These are phyloP conservation scores for Ramularia collo-cygni DNA, from an alignment of 2,329 filamentous ascomycete species.

Conservation along the genomic window DNA sequence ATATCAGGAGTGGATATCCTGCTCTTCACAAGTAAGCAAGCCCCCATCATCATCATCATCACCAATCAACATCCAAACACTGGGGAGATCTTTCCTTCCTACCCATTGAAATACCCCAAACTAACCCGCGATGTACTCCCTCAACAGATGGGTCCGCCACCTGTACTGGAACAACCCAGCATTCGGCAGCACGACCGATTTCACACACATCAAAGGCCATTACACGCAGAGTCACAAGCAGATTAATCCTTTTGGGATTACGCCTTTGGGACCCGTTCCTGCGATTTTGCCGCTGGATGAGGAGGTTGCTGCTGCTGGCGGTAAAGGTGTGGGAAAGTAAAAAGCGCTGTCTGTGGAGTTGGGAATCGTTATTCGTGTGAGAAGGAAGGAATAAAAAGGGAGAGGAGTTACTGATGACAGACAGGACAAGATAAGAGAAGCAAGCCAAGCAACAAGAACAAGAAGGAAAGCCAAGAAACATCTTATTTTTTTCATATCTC, in stretches of 20 bases:
- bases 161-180: constrained; percentile 78
- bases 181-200: constrained; percentile 78
- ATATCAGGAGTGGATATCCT: constrained; percentile 80
- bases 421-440: too few species aligned
- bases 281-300: constrained; percentile 71
- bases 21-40: constrained; percentile 52
- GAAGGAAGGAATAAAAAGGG: too few species aligned
- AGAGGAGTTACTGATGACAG: too few species aligned
- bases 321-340: constrained; percentile 20
- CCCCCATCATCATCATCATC: background rate
- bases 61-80: too few species aligned
- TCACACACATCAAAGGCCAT: constrained; percentile 87
- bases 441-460: too few species aligned
- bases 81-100: background rate
- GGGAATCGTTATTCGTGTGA: too few species aligned
- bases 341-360: too few species aligned
- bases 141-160: constrained; percentile 60
- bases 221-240: constrained; percentile 61
- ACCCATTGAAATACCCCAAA: too few species aligned
- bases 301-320: constrained; percentile 65
- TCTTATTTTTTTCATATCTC: too few species aligned
- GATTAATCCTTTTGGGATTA: constrained; percentile 64
- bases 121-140: background rate
- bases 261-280: constrained; percentile 76
- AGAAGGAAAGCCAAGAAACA: too few species aligned